Conservation (phyloP, 441 rosid genomes). For the Gossypium gossypioides region DNA sequence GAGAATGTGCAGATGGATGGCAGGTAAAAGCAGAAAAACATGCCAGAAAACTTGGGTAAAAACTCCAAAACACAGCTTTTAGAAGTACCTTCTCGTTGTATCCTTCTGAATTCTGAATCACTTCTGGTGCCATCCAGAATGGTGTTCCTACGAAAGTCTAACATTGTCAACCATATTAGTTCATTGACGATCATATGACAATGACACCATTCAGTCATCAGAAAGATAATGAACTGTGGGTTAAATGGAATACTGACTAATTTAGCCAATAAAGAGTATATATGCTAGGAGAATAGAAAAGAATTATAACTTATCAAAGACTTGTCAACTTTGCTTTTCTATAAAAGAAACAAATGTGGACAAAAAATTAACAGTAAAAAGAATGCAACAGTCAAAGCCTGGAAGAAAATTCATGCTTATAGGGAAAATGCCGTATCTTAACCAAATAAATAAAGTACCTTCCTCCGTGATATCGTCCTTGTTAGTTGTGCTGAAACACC, state of each 20-base stretch:
- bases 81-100: constrained; percentile 82
- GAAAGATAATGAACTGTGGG: not conserved
- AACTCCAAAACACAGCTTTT: constrained; percentile 3
- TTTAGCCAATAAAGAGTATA: not conserved
- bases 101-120: constrained; percentile 95
- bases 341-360: not conserved
- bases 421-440: not conserved
- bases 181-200: constrained; percentile 3
- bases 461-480: constrained; percentile 91
- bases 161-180: constrained; percentile 39
- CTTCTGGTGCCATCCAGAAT: constrained; percentile 99
- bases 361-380: not conserved
- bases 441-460: constrained; percentile 40
- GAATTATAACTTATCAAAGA: not conserved
- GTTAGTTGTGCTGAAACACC: constrained; percentile 98
- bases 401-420: not conserved
- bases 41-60: not conserved
- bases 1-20: constrained; percentile 2
- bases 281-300: not conserved
- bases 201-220: not conserved
- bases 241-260: not conserved
- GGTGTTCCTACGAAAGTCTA: constrained; percentile 99
- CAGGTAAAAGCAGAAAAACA: constrained; percentile 15
- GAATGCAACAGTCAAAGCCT: not conserved
- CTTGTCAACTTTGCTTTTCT: not conserved